phyloP scores from a whole-genome alignment of 139 green algal species.

The Volvox reticuliferus region DNA sequence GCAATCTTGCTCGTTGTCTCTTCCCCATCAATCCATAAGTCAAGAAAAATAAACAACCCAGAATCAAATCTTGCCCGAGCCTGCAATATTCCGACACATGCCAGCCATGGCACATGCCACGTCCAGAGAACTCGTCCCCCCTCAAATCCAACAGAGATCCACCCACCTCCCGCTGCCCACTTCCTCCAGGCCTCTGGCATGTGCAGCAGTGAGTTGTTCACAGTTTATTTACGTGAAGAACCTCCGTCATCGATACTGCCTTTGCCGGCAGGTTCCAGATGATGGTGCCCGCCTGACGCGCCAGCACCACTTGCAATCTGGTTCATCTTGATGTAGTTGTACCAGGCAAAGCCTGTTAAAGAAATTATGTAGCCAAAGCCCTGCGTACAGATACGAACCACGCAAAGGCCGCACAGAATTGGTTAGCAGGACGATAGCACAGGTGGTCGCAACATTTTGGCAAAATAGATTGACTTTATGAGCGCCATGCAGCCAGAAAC shows the following conservation, averaged over 20 bases:
- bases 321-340: constrained; percentile 84
- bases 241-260: not conserved
- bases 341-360: constrained; percentile 78
- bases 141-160: too few species aligned
- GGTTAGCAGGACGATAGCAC: too few species aligned
- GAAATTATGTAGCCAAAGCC: constrained; percentile 74
- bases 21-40: too few species aligned
- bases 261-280: not conserved
- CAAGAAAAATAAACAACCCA: too few species aligned
- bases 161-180: not conserved
- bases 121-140: too few species aligned
- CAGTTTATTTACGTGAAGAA: not conserved
- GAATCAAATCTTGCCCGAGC: not conserved
- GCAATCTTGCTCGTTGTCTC: too few species aligned
- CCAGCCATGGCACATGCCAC: not conserved
- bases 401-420: too few species aligned
- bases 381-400: not conserved
- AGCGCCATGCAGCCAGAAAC: too few species aligned
- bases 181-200: not conserved
- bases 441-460: too few species aligned
- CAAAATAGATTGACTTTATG: too few species aligned
- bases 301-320: constrained; percentile 55
- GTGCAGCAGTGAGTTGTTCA: not conserved
- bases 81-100: not conserved
- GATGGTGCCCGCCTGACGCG: not conserved